These are phyloP conservation scores for Gaertneriomyces semiglobifer DNA, from an alignment of 192 early-diverging fungal species.

Conservation along the genomic window DNA sequence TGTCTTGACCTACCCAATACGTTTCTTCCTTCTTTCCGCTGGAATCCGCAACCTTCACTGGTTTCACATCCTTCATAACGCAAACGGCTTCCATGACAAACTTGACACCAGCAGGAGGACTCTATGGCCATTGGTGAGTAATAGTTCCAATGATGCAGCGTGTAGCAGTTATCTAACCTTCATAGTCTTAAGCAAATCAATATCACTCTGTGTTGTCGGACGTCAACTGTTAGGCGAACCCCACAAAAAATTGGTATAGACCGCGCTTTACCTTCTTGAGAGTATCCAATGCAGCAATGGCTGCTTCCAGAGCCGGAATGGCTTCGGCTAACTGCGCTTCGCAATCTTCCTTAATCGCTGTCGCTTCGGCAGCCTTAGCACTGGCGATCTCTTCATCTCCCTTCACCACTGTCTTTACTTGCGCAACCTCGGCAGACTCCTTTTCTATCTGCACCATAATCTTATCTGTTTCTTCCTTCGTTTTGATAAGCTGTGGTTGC, in stretches of 20 bases:
- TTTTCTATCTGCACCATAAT: constrained; percentile 60
- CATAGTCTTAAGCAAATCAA: constrained; percentile 61
- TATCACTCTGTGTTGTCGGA: constrained; percentile 36
- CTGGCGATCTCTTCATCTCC: constrained; percentile 59
- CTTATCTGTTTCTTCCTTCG: constrained; percentile 52
- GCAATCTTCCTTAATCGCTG: constrained; percentile 58
- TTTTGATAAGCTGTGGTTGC: constrained; percentile 56
- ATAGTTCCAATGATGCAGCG: background rate
- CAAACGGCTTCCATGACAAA: constrained; percentile 63
- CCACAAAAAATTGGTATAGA: background rate
- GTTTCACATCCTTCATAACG: constrained; percentile 63
- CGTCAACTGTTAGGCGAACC: background rate
- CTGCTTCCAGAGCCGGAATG: constrained; percentile 55
- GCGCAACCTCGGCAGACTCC: constrained; percentile 55
- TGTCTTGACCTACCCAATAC: constrained; percentile 36
- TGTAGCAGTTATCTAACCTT: constrained; percentile 20
- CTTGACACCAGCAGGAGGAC: constrained; percentile 58
- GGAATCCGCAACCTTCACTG: constrained; percentile 58
- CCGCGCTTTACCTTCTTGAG: constrained; percentile 42
- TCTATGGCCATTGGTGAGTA: constrained; percentile 9
- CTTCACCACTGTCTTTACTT: constrained; percentile 51
- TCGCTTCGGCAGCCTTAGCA: constrained; percentile 53
- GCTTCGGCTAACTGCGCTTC: constrained; percentile 61
- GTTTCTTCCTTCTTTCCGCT: constrained; percentile 62
- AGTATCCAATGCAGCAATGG: constrained; percentile 53